phyloP scores from a whole-genome alignment of 306 rosid species.

The Cicer judaicum region DNA sequence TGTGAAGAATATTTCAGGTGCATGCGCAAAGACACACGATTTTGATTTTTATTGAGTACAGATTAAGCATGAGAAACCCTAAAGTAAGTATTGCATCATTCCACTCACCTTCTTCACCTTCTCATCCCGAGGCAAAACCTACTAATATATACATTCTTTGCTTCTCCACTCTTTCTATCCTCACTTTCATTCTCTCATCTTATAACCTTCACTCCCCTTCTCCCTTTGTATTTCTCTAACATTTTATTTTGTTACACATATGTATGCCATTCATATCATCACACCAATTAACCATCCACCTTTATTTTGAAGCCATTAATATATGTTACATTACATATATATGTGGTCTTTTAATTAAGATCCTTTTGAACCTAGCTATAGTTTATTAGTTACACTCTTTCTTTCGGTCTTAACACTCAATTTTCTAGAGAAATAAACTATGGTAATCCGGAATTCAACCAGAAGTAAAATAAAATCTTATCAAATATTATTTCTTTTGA shows the following conservation, averaged over 20 bases:
- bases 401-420: too few relatives aligned
- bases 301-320: neutral
- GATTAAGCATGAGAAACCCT: conserved; percentile 95
- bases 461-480: too few relatives aligned
- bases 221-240: conserved; percentile 9
- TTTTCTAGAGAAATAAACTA: too few relatives aligned
- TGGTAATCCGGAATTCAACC: too few relatives aligned
- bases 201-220: neutral
- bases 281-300: neutral
- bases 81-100: conserved; percentile 94
- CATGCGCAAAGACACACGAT: conserved; percentile 72
- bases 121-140: conserved; percentile 83
- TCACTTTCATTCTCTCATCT: conserved; percentile 27
- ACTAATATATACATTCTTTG: conserved; percentile 57
- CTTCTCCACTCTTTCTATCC: conserved; percentile 46
- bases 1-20: conserved; percentile 89
- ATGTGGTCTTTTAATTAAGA: neutral
- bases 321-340: conserved; percentile 1
- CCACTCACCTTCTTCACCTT: conserved; percentile 95
- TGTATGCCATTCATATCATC: neutral
- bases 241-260: neutral
- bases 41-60: conserved; percentile 79
- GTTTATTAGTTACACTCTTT: conserved; percentile 11
- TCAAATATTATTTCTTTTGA: too few relatives aligned
- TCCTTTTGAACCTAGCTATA: conserved; percentile 11